A percentile compares a stretch with the other conserved stretches of the same genome.
These are phyloP conservation scores for Pseudogymnoascus sp. DNA, from an alignment of 2,329 filamentous ascomycete genomes.

Conservation along the genomic window DNA sequence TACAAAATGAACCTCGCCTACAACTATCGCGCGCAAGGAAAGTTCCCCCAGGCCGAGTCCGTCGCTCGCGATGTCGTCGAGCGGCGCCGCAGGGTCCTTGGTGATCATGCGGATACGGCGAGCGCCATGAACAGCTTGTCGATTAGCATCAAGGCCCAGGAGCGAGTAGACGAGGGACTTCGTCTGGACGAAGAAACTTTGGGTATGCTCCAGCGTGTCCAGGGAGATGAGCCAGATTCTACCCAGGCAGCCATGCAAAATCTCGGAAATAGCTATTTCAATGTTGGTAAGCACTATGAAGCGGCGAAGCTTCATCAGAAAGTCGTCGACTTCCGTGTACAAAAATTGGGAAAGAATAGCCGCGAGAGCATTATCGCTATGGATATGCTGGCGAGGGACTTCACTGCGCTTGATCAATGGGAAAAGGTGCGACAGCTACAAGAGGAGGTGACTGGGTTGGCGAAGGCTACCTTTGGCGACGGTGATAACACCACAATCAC, in stretches of 20 bases:
- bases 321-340: background rate
- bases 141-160: background rate
- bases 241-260: background rate
- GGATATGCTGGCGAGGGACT: background rate
- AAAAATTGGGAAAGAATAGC: background rate
- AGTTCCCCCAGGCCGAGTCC: background rate
- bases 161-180: background rate
- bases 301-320: background rate
- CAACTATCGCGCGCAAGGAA: background rate
- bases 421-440: background rate
- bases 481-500: background rate
- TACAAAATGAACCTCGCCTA: slow-evolving; percentile 2
- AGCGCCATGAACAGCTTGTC: background rate
- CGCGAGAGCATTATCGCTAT: background rate
- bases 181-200: background rate
- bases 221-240: background rate
- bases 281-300: background rate
- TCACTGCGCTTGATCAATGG: background rate
- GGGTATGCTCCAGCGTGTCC: background rate
- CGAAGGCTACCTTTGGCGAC: background rate
- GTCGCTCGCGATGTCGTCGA: background rate
- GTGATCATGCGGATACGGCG: background rate
- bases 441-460: background rate
- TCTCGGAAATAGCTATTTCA: background rate
- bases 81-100: background rate